Percentiles rank a stretch among this genome's conserved stretches.
Evolutionary conservation across 768 basidiomycete species (phyloP).

Genomic region (Postia placenta): DNA sequence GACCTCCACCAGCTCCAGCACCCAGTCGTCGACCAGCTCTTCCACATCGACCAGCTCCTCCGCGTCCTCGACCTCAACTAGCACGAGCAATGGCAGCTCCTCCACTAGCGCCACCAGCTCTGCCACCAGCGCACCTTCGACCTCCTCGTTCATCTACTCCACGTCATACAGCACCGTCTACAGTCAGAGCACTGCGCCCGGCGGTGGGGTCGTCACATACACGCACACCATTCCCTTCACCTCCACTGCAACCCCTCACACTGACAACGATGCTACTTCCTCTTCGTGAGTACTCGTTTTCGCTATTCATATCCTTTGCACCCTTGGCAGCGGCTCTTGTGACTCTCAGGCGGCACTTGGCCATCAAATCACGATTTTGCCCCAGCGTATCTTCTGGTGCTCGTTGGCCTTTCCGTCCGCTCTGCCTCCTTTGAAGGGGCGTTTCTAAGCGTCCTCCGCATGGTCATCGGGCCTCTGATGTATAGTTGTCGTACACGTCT

Average conservation of each 20-base stretch:
- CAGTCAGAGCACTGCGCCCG: too few relatives aligned
- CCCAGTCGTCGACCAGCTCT: neutral
- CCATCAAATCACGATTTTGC: too few relatives aligned
- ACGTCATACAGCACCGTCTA: neutral
- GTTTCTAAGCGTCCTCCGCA: too few relatives aligned
- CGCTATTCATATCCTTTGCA: too few relatives aligned
- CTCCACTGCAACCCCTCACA: slow-evolving; percentile 7
- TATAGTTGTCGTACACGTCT: too few relatives aligned
- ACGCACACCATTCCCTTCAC: slow-evolving; percentile 3
- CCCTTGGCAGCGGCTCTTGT: too few relatives aligned
- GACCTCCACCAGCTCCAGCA: slow-evolving; percentile 3
- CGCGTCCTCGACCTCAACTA: neutral
- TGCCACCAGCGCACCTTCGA: slow-evolving; percentile 2
- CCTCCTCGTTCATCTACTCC: neutral
- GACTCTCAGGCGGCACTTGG: too few relatives aligned
- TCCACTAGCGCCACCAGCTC: neutral
- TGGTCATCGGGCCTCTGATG: too few relatives aligned
- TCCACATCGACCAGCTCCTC: neutral
- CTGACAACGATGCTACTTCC: neutral
- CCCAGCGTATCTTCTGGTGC: too few relatives aligned
- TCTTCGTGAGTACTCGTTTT: neutral
- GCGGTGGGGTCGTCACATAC: neutral
- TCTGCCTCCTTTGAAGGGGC: too few relatives aligned
- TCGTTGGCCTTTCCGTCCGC: too few relatives aligned
- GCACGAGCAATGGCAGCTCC: neutral